phyloP scores from a whole-genome alignment of 495 filamentous ascomycete species.

The Aspergillus affinis region DNA sequence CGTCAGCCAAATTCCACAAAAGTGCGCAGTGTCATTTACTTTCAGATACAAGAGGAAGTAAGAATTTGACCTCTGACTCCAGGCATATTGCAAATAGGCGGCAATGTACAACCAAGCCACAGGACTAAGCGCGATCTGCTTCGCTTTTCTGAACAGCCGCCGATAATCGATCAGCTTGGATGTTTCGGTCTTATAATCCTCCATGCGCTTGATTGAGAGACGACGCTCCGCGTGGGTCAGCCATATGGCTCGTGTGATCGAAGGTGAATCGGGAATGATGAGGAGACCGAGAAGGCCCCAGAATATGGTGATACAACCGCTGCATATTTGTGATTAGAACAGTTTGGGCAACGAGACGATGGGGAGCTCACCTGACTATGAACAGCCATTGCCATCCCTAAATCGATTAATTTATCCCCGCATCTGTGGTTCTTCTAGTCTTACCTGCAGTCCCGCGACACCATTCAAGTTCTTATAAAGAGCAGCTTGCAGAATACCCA shows the following conservation, averaged over 20 bases:
- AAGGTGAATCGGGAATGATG: conserved; percentile 19
- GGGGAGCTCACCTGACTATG: conserved; percentile 12
- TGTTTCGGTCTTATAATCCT: conserved; percentile 13
- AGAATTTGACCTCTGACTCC: conserved; percentile 19
- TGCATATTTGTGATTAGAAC: not conserved
- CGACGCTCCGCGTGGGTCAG: conserved; percentile 16
- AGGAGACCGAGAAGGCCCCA: conserved; percentile 18
- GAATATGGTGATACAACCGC: conserved; percentile 17
- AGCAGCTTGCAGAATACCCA: conserved; percentile 18
- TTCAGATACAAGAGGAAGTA: conserved; percentile 22
- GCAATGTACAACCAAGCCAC: conserved; percentile 17
- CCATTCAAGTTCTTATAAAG: conserved; percentile 23
- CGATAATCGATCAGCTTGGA: conserved; percentile 17
- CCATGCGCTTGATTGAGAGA: conserved; percentile 16
- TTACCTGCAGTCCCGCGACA: conserved; percentile 10
- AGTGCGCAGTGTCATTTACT: not conserved
- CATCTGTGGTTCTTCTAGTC: not conserved
- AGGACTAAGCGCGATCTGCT: conserved; percentile 9
- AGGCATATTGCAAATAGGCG: conserved; percentile 16
- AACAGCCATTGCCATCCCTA: conserved; percentile 24
- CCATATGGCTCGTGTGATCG: conserved; percentile 20
- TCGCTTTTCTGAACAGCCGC: conserved; percentile 11
- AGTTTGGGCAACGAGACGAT: not conserved
- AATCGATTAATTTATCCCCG: not conserved
- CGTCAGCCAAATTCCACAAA: not conserved